Percentiles rank a stretch among this genome's conserved stretches.
These are phyloP conservation scores for Rhizophora apiculata DNA, from an alignment of 345 rosid species.

Conservation along the genomic window DNA sequence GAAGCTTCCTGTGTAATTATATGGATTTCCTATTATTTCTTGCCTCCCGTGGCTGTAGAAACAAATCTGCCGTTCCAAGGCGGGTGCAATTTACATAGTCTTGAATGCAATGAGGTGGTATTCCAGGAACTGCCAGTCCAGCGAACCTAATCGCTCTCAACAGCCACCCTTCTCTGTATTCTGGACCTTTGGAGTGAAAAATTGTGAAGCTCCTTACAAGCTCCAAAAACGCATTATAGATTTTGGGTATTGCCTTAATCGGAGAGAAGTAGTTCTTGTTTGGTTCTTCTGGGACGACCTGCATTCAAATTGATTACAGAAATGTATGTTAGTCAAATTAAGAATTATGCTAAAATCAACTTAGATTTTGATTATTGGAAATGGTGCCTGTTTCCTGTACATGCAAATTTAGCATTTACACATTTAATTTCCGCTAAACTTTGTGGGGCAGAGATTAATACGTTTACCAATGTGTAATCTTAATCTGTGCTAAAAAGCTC, in stretches of 20 bases:
- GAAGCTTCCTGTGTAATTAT: background rate
- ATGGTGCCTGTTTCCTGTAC: too few species aligned
- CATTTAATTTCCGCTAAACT: too few species aligned
- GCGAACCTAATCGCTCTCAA: constrained; percentile 28
- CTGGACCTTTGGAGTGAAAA: constrained; percentile 15
- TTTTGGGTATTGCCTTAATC: constrained; percentile 22
- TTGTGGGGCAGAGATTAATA: too few species aligned
- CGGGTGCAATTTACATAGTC: constrained; percentile 48
- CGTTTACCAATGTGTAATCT: too few species aligned
- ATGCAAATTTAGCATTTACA: too few species aligned
- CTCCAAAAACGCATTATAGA: constrained; percentile 39
- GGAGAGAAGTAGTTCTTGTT: constrained; percentile 51
- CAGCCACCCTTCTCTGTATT: constrained; percentile 43
- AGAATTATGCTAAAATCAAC: background rate
- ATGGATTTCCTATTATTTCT: background rate
- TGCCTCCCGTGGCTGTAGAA: background rate
- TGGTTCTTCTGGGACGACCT: constrained; percentile 51
- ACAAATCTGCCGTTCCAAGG: constrained; percentile 7
- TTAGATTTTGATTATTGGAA: background rate
- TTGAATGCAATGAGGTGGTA: constrained; percentile 39
- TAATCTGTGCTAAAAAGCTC: too few species aligned
- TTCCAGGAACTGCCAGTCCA: constrained; percentile 37
- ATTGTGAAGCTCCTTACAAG: constrained; percentile 58
- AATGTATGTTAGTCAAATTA: background rate
- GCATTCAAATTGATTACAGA: background rate